Evolutionary conservation across 2,329 filamentous ascomycete genomes (phyloP).

Genomic region (Knoxdaviesia capensis): DNA sequence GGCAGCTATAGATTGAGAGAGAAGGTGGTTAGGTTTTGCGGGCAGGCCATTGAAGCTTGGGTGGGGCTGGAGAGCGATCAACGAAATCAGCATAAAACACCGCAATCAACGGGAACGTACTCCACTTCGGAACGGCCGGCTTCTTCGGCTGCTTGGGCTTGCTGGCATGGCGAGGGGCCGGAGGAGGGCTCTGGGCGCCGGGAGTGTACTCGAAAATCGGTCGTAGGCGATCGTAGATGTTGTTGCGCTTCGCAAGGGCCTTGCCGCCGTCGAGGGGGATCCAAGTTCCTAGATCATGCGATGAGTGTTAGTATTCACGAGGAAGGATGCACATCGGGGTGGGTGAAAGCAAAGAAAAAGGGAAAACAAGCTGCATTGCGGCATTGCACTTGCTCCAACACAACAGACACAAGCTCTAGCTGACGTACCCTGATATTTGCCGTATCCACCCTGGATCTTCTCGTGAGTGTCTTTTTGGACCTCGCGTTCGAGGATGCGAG

Average conservation of each 20-base stretch:
- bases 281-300: conserved; percentile 54
- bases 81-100: background rate
- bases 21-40: too few relatives aligned
- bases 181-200: conserved; percentile 73
- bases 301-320: background rate
- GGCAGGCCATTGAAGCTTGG: too few relatives aligned
- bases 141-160: conserved; percentile 63
- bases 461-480: conserved; percentile 94
- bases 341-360: too few relatives aligned
- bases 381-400: background rate
- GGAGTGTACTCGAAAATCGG: conserved; percentile 81
- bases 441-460: conserved; percentile 95
- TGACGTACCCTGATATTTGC: conserved; percentile 76
- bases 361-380: background rate
- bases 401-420: background rate
- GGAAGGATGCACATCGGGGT: too few relatives aligned
- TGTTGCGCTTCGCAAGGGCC: conserved; percentile 68
- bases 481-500: conserved; percentile 84
- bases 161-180: conserved; percentile 79
- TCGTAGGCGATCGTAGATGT: conserved; percentile 60
- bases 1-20: conserved; percentile 10
- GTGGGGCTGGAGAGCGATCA: background rate
- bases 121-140: conserved; percentile 41
- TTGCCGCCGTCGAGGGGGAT: conserved; percentile 73
- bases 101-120: background rate